Conservation (phyloP, 306 rosid species). For the Fragaria vesca region DNA sequence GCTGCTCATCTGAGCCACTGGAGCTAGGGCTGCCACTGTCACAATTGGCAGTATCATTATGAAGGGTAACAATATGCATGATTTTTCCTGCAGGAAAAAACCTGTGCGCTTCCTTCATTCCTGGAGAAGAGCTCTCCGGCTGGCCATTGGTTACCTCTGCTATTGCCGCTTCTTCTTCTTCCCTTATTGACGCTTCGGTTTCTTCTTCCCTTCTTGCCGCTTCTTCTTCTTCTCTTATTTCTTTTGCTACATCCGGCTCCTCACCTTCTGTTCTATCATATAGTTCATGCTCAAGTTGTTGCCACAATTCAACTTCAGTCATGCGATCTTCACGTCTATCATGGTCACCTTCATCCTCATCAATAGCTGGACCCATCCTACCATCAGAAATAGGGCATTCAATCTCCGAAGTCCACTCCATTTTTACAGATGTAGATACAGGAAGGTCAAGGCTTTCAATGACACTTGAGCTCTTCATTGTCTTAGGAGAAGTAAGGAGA, state of each 20-base stretch:
- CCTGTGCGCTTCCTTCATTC: slow-evolving; percentile 67
- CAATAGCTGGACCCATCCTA: slow-evolving; percentile 34
- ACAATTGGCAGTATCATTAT: slow-evolving; percentile 28
- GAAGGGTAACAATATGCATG: slow-evolving; percentile 69
- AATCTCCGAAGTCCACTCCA: slow-evolving; percentile 70
- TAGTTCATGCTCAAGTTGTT: slow-evolving; percentile 84
- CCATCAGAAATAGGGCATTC: slow-evolving; percentile 48
- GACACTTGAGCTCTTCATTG: slow-evolving; percentile 31
- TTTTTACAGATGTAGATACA: slow-evolving; percentile 53
- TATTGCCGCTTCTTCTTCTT: slow-evolving; percentile 66
- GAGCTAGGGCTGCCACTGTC: slow-evolving; percentile 51
- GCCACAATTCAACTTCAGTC: slow-evolving; percentile 92
- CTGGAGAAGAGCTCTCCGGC: slow-evolving; percentile 47
- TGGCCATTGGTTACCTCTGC: slow-evolving; percentile 51
- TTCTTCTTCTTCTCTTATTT: slow-evolving; percentile 24
- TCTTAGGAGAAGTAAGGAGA: slow-evolving; percentile 46
- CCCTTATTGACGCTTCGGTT: slow-evolving; percentile 46
- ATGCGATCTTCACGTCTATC: slow-evolving; percentile 54
- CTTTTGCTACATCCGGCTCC: slow-evolving; percentile 55
- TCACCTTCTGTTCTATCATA: slow-evolving; percentile 48
- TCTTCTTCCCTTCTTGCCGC: slow-evolving; percentile 12
- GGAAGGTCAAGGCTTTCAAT: slow-evolving; percentile 49
- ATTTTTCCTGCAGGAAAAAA: slow-evolving; percentile 90
- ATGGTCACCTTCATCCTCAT: slow-evolving; percentile 33
- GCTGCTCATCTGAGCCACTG: slow-evolving; percentile 37